These are phyloP conservation scores for Meira nashicola DNA, from an alignment of 1,284 basidiomycete genomes.

Conservation along the genomic window DNA sequence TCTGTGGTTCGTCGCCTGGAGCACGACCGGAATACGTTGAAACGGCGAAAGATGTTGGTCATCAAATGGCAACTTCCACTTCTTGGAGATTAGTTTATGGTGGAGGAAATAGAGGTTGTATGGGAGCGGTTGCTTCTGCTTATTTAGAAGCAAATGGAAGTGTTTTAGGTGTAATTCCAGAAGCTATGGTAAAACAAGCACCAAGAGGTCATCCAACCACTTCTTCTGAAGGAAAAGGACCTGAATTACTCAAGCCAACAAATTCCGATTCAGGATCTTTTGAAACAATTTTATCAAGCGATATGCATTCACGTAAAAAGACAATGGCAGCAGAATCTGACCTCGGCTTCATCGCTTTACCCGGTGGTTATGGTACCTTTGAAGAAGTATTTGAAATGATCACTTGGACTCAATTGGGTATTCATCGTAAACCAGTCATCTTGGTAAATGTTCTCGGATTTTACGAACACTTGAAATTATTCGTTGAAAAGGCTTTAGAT, in stretches of 20 bases:
- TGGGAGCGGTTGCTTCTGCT: slow-evolving; percentile 75
- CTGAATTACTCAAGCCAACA: slow-evolving; percentile 43
- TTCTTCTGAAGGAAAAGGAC: slow-evolving; percentile 37
- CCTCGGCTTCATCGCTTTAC: slow-evolving; percentile 75
- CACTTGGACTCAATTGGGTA: slow-evolving; percentile 85
- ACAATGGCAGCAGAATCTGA: slow-evolving; percentile 73
- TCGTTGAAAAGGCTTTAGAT: slow-evolving; percentile 65
- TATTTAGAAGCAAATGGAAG: slow-evolving; percentile 66
- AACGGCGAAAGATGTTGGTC: slow-evolving; percentile 63
- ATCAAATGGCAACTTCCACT: slow-evolving; percentile 64
- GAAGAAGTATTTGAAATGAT: slow-evolving; percentile 85
- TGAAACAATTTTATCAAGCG: slow-evolving; percentile 58
- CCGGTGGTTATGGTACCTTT: slow-evolving; percentile 85
- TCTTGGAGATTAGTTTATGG: slow-evolving; percentile 73
- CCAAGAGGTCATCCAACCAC: slow-evolving; percentile 30
- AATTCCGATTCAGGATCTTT: slow-evolving; percentile 18
- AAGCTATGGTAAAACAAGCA: slow-evolving; percentile 61
- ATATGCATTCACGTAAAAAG: slow-evolving; percentile 87
- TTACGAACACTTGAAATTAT: slow-evolving; percentile 70
- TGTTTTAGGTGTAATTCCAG: slow-evolving; percentile 76
- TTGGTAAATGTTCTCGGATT: slow-evolving; percentile 75
- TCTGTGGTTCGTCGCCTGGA: slow-evolving; percentile 51
- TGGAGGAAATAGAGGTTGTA: slow-evolving; percentile 71
- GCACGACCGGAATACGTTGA: slow-evolving; percentile 35
- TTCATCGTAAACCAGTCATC: slow-evolving; percentile 79